phyloP scores from a whole-genome alignment of 805 yeast genomes.

The Pichia sporocuriosa region DNA sequence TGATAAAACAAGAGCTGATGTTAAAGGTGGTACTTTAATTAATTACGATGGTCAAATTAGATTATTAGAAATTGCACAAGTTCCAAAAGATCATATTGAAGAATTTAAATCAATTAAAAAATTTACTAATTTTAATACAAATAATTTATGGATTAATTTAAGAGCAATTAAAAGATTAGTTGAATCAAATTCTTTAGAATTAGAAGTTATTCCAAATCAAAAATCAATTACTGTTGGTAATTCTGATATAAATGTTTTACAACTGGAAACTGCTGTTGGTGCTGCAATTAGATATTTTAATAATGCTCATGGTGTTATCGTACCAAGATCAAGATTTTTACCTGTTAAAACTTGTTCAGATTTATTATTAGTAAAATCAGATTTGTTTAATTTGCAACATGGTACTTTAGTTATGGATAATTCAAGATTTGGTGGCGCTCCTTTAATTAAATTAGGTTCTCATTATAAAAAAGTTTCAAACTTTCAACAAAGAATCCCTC shows the following conservation, averaged over 20 bases:
- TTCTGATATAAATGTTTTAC: slow-evolving; percentile 77
- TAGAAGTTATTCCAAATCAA: slow-evolving; percentile 93
- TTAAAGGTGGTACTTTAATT: slow-evolving; percentile 97
- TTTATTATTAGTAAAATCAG: slow-evolving; percentile 88
- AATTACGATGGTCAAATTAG: slow-evolving; percentile 93
- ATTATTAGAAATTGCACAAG: slow-evolving; percentile 94
- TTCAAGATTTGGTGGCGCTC: slow-evolving; percentile 83
- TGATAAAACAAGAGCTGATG: slow-evolving; percentile 98
- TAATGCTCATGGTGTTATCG: slow-evolving; percentile 96
- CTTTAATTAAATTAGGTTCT: slow-evolving; percentile 92
- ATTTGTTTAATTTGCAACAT: slow-evolving; percentile 82
- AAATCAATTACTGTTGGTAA: slow-evolving; percentile 77
- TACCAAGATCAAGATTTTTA: slow-evolving; percentile 94
- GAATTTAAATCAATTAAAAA: slow-evolving; percentile 97
- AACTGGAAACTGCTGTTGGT: slow-evolving; percentile 98
- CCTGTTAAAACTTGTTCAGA: slow-evolving; percentile 98
- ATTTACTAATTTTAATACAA: slow-evolving; percentile 96
- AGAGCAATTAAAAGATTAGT: slow-evolving; percentile 90
- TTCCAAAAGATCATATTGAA: slow-evolving; percentile 96
- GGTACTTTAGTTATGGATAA: slow-evolving; percentile 85
- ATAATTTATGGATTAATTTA: slow-evolving; percentile 94
- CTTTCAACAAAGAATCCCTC: slow-evolving; percentile 84
- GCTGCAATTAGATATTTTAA: slow-evolving; percentile 96
- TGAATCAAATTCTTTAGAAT: slow-evolving; percentile 70
- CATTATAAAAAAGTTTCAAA: slow-evolving; percentile 93